phyloP scores from a whole-genome alignment of 306 rosid species.

The Malus asiatica region DNA sequence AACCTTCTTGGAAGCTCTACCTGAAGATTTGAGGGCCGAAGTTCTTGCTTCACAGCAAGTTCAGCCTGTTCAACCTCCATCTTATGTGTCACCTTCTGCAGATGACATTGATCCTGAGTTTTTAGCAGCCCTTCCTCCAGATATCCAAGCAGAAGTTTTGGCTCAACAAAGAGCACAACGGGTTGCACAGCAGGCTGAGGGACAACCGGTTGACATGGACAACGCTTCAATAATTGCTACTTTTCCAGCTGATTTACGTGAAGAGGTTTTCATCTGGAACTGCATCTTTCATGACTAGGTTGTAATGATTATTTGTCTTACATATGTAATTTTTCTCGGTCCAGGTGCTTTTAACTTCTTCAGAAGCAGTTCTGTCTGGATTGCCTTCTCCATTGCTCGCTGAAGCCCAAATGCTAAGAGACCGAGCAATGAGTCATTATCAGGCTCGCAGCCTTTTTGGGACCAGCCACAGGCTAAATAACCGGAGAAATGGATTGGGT shows the following conservation, averaged over 20 bases:
- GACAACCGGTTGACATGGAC: conserved; percentile 99
- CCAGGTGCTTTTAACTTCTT: conserved; percentile 93
- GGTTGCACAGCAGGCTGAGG: conserved; percentile 89
- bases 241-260: conserved; percentile 97
- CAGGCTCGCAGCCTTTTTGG: conserved; percentile 90
- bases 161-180: conserved; percentile 97
- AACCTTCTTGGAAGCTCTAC: conserved; percentile 94
- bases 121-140: conserved; percentile 99
- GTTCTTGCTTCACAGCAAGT: conserved; percentile 98
- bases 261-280: conserved; percentile 64
- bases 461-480: conserved; percentile 65
- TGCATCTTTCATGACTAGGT: conserved; percentile 7
- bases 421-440: conserved; percentile 96
- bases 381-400: conserved; percentile 89
- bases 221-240: conserved; percentile 97
- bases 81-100: conserved; percentile 76
- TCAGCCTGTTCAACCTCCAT: conserved; percentile 83
- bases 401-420: conserved; percentile 96
- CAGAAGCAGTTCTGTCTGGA: conserved; percentile 94
- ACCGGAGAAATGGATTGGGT: conserved; percentile 86
- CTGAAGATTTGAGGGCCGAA: conserved; percentile 91
- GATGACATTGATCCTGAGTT: conserved; percentile 98
- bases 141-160: conserved; percentile 94
- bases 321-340: conserved; percentile 13
- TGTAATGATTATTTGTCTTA: conserved; percentile 7